These are phyloP conservation scores for Handroanthus guayacan DNA, from an alignment of 257 asterid species.

Conservation along the genomic window DNA sequence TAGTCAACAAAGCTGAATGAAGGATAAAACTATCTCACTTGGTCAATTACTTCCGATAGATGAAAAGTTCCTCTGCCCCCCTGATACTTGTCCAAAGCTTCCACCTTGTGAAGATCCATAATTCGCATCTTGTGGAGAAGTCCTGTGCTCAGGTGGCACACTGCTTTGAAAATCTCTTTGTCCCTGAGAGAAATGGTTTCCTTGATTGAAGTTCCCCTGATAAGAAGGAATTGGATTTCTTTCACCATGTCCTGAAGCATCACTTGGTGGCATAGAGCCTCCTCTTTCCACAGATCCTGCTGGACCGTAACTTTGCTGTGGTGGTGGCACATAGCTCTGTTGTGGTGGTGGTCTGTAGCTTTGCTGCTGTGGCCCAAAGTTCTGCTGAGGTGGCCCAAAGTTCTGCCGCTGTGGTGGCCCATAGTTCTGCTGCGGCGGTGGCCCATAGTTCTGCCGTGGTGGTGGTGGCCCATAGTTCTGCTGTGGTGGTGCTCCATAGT, in stretches of 20 bases:
- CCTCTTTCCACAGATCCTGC: constrained; percentile 45
- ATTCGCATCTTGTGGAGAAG: constrained; percentile 39
- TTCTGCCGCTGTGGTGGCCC: constrained; percentile 35
- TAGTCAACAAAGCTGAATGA: neutral
- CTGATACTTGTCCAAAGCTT: constrained; percentile 37
- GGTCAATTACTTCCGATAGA: constrained; percentile 40
- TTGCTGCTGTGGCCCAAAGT: constrained; percentile 37
- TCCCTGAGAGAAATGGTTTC: constrained; percentile 38
- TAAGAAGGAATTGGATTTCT: constrained; percentile 29
- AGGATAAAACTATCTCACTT: constrained; percentile 43
- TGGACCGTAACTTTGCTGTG: constrained; percentile 40
- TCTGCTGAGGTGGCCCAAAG: constrained; percentile 49
- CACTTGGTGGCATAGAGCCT: constrained; percentile 39
- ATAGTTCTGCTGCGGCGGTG: constrained; percentile 33
- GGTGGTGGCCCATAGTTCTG: constrained; percentile 36
- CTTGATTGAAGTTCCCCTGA: constrained; percentile 37
- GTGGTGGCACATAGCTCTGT: constrained; percentile 33
- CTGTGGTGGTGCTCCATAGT: constrained; percentile 32
- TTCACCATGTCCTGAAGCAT: constrained; percentile 23
- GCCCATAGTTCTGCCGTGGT: constrained; percentile 34
- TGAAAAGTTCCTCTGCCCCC: constrained; percentile 40
- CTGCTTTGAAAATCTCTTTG: constrained; percentile 30
- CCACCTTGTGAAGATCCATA: constrained; percentile 46
- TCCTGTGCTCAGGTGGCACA: constrained; percentile 38
- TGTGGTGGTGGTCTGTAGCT: constrained; percentile 42